A percentile compares a stretch with the other conserved stretches of the same genome.
phyloP scores from a whole-genome alignment of 768 basidiomycete species.

The Mycena polygramma region DNA sequence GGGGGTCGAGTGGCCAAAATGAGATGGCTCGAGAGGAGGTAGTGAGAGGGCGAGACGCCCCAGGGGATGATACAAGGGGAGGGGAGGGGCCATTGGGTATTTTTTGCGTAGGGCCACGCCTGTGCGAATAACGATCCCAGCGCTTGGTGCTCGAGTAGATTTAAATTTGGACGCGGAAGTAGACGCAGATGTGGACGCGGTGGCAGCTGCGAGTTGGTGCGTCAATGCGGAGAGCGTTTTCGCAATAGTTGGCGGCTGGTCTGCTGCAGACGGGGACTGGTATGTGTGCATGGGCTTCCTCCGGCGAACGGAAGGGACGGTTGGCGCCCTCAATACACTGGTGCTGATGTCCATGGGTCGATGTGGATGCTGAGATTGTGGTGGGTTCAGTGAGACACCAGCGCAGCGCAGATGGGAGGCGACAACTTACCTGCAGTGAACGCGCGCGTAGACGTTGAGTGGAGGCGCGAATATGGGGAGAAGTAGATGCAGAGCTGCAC shows the following conservation, averaged over 20 bases:
- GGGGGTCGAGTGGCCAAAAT: slow-evolving; percentile 68
- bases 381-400: slow-evolving; percentile 6
- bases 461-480: background rate
- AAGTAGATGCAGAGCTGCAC: no score
- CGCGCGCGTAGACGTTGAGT: background rate
- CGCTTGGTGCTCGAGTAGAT: slow-evolving; percentile 11
- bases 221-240: slow-evolving; percentile 35
- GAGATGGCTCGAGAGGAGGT: slow-evolving; percentile 70
- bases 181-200: slow-evolving; percentile 30
- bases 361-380: background rate
- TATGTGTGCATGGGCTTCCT: slow-evolving; percentile 72
- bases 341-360: slow-evolving; percentile 20
- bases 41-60: slow-evolving; percentile 74
- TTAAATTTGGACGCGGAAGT: slow-evolving; percentile 18
- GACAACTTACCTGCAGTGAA: slow-evolving; percentile 2
- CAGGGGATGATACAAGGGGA: slow-evolving; percentile 79
- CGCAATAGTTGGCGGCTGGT: slow-evolving; percentile 30
- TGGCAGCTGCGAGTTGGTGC: slow-evolving; percentile 16
- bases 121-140: slow-evolving; percentile 36
- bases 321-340: slow-evolving; percentile 24
- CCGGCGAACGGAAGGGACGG: slow-evolving; percentile 50
- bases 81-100: slow-evolving; percentile 52
- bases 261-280: slow-evolving; percentile 64
- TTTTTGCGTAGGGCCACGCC: slow-evolving; percentile 28
- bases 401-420: slow-evolving; percentile 2